These are phyloP conservation scores for Lyophyllum atratum DNA, from an alignment of 768 basidiomycete genomes.

Conservation along the genomic window DNA sequence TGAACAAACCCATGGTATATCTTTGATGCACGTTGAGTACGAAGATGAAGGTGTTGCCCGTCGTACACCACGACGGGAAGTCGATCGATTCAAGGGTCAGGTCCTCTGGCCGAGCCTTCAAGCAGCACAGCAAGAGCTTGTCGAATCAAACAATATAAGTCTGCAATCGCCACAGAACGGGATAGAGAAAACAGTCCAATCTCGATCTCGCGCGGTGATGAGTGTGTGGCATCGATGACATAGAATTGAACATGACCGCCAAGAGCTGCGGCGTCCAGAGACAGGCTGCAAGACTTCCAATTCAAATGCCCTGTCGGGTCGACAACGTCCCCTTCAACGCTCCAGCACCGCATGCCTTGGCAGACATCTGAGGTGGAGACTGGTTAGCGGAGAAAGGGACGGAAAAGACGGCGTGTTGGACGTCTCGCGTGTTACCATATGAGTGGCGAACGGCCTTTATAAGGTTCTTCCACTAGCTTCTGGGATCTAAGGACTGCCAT, in stretches of 20 bases:
- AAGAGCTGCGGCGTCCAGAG: neutral
- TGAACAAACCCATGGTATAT: neutral
- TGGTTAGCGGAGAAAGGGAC: too few species aligned
- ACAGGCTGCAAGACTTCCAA: neutral
- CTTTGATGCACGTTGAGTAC: neutral
- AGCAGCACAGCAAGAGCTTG: neutral
- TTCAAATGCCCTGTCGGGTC: neutral
- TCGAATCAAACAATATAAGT: neutral
- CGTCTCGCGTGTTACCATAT: too few species aligned
- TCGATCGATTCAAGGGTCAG: neutral
- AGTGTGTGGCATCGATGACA: neutral
- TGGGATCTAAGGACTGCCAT: too few species aligned
- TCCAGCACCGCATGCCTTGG: neutral
- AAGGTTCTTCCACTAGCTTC: too few species aligned
- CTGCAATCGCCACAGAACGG: neutral
- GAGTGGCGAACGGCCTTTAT: too few species aligned
- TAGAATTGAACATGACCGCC: neutral
- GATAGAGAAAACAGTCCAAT: neutral
- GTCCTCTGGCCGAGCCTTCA: neutral
- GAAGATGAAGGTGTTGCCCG: neutral
- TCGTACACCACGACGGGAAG: neutral
- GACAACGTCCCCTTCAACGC: neutral
- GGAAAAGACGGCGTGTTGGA: too few species aligned
- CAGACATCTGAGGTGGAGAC: too few species aligned
- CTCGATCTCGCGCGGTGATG: neutral